Base-by-base conservation (phyloP, 768 basidiomycete genomes). In the Suillus clintonianus region DNA sequence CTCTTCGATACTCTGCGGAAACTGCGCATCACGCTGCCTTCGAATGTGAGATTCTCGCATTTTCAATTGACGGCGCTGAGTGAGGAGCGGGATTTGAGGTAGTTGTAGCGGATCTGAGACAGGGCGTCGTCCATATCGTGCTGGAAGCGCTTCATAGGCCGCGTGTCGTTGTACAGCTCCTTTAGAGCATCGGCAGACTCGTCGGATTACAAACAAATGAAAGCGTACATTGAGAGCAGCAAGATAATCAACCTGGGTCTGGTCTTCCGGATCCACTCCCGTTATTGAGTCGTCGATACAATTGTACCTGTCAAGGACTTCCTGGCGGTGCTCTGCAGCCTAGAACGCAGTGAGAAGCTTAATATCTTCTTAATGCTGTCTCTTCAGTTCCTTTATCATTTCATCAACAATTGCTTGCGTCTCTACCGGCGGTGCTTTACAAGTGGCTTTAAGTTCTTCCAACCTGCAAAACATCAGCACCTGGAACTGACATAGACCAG, bases 11-110 rank as follows among this genome's bases (percentile, higher is more conserved):
- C 63, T 71, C 45, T 60, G 64, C 2, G 80, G 80, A 48, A 81
- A 81, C 57, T 68, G 70, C 5, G 73, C 69, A 60, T 79, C 77
- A n/a, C 72, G 75, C 19, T 50, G 62, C 50, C 68, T 69, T 17
- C 71, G 74, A 24, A 63, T 63, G 0, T 39, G 15, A 39, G 62
- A 63, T 58, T 79, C 78, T 54, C 65, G 48, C 6, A n/a, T 11
- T 17, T 59, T 64, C 42, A 73, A 67, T 0, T 0, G 3, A 24
- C 61, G 60, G 2, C 70, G 70, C 14, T 65, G 66, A 19, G 0
- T 15, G 9, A 61, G 14, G 14, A 78, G 70, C 5, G 65, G 65
- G 62, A 71, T 56, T 65, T 66, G 15, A 78, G 65, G 62, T 81
- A 60, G 5, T 69, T 73, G 54, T 79, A 76, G 34, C 75, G 74